Conservation (phyloP, 139 green algal species). For the Picocystis salinarum region DNA sequence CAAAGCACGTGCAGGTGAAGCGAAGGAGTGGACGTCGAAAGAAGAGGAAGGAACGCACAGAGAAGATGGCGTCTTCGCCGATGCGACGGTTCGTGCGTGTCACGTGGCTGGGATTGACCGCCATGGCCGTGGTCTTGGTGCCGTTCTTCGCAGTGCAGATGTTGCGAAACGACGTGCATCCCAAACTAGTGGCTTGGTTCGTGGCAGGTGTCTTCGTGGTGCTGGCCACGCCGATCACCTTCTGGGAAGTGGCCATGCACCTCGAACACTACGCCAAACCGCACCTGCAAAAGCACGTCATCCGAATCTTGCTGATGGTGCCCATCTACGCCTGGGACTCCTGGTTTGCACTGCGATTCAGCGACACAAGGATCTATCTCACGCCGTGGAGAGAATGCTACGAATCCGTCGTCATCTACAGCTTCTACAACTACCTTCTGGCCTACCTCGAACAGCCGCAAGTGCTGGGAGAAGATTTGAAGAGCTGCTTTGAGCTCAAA, state of each 20-base stretch:
- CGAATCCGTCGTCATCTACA: constrained; percentile 88
- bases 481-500: too few species aligned
- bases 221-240: constrained; percentile 57
- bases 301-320: constrained; percentile 80
- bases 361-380: constrained; percentile 38
- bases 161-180: too few species aligned
- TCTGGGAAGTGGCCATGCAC: constrained; percentile 88
- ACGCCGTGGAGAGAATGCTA: constrained; percentile 76
- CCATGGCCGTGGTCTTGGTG: too few species aligned
- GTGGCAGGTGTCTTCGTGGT: constrained; percentile 81
- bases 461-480: too few species aligned
- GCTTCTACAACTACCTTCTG: constrained; percentile 82
- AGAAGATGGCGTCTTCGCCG: too few species aligned
- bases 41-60: too few species aligned
- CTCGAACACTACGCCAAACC: constrained; percentile 78
- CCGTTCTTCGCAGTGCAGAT: too few species aligned
- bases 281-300: constrained; percentile 65
- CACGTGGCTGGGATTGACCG: too few species aligned
- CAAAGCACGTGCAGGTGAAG: too few species aligned
- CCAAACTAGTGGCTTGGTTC: too few species aligned
- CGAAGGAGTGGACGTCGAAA: too few species aligned
- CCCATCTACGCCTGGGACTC: constrained; percentile 74
- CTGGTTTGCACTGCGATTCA: constrained; percentile 69
- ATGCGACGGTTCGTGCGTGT: too few species aligned
- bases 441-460: constrained; percentile 62